Conservation (phyloP, 768 basidiomycete genomes). For the Mycena maculata region DNA sequence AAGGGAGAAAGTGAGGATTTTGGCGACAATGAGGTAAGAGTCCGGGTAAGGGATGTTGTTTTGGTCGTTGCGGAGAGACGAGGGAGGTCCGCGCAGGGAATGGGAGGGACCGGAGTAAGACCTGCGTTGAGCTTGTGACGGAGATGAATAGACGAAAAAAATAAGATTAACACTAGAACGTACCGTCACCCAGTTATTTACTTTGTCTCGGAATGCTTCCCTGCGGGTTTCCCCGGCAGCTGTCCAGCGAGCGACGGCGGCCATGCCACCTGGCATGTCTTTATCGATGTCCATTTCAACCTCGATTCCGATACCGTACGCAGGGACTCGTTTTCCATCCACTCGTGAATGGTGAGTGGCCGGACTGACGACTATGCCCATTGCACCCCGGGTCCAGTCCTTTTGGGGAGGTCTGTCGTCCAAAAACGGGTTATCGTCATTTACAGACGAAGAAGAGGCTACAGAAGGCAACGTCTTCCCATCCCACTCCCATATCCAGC, state of each 20-base stretch:
- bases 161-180: constrained; percentile 28
- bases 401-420: constrained; percentile 53
- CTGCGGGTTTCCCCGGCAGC: constrained; percentile 73
- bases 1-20: constrained; percentile 62
- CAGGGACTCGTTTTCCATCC: constrained; percentile 75
- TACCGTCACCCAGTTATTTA: constrained; percentile 75
- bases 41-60: constrained; percentile 75
- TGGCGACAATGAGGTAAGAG: constrained; percentile 80
- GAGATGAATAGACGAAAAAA: constrained; percentile 8
- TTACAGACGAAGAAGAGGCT: constrained; percentile 38
- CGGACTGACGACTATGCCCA: constrained; percentile 81
- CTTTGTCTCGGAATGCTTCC: constrained; percentile 65
- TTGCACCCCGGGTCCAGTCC: constrained; percentile 84
- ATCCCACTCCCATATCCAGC: constrained; percentile 95
- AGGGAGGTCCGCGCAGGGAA: constrained; percentile 78
- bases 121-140: constrained; percentile 62
- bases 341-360: constrained; percentile 78
- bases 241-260: constrained; percentile 90
- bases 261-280: constrained; percentile 85
- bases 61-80: constrained; percentile 63
- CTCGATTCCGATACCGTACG: constrained; percentile 88
- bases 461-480: constrained; percentile 53
- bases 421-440: constrained; percentile 82
- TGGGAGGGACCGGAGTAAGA: constrained; percentile 56
- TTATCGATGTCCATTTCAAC: constrained; percentile 89